Percentiles rank a stretch among this genome's conserved stretches.
Evolutionary conservation across 306 rosid species (phyloP).

Genomic region (Vigna radiata): DNA sequence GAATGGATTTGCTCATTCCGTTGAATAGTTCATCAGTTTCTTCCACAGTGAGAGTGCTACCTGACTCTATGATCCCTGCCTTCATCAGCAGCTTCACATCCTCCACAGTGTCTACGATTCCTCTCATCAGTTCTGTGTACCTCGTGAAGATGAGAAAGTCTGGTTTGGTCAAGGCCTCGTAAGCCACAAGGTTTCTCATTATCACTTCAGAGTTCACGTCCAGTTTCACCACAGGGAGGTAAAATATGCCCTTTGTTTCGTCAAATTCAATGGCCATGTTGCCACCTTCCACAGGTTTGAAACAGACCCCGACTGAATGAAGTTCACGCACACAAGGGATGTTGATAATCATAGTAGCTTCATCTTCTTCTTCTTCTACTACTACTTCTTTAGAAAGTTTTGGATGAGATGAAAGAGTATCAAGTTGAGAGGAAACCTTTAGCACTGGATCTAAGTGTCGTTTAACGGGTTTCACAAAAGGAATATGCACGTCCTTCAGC

Average conservation of each 20-base stretch:
- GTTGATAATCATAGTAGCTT: background rate
- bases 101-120: slow-evolving; percentile 36
- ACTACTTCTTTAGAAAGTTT: background rate
- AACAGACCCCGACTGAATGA: background rate
- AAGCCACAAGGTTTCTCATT: slow-evolving; percentile 49
- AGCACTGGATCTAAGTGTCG: background rate
- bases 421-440: background rate
- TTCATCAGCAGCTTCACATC: slow-evolving; percentile 43
- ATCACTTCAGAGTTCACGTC: slow-evolving; percentile 30
- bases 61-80: background rate
- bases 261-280: slow-evolving; percentile 18
- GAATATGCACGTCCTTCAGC: background rate
- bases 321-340: slow-evolving; percentile 38
- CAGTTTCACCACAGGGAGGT: slow-evolving; percentile 36
- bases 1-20: slow-evolving; percentile 42
- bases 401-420: background rate
- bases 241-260: background rate
- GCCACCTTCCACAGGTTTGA: slow-evolving; percentile 7
- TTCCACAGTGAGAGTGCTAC: background rate
- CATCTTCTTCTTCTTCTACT: background rate
- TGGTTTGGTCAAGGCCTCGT: slow-evolving; percentile 43
- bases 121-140: slow-evolving; percentile 44
- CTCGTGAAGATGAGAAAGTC: slow-evolving; percentile 26
- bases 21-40: slow-evolving; percentile 25
- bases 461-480: background rate